Evolutionary conservation across 2,329 filamentous ascomycete species (phyloP), one percentile per base, ranked within the genome.

Genomic region (Cladophialophora psammophila): DNA sequence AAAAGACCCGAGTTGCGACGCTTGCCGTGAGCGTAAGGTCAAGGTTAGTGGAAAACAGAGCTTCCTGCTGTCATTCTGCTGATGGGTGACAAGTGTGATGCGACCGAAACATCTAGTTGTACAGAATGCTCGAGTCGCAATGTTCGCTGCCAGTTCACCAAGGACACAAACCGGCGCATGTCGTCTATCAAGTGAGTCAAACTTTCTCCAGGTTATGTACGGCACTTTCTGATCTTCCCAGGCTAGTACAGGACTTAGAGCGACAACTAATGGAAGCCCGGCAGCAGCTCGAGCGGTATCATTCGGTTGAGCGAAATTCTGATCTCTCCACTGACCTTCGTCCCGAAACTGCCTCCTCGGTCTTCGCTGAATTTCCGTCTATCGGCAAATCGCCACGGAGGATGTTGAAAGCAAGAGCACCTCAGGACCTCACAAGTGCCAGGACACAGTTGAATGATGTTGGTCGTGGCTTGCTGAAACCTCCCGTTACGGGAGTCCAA

Each of bases 81-180:
- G 20, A 71, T 45, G 18, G 18, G 13, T 57, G 55, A n/a, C 26
- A 53, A 88, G 85, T 99, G 95, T 79, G 95, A 99, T 82, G 95
- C 95, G 36, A 98, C 95, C 15, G 95, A 98, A 77, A 97, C 92
- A 18, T 90, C 92, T 10, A 97, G 94, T 80, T 99, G 95, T 78
- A 97, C 95, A 1, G 95, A 99, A 80, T 99, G 95, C 81, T 95
- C 93, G 4, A 97, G 94, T 78, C 90, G 95, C 71, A 96, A 94
- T 76, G 94, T 98, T 71, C 96, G 96, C 78, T 99, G 95, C 77
- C 94, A 98, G 76, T 99, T 99, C 77, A 99, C 95, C 58, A 99
- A 99, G 81, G 95, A 99, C 80, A 99, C 95, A 12, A 99, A 99
- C 78, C 87, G 95, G 66, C 89, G 95, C 69, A 99, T 99, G 95